Percentiles rank a stretch among this genome's conserved stretches.
Evolutionary conservation across 2,329 filamentous ascomycete genomes (phyloP).

Genomic region (Zymoseptoria passerinii): DNA sequence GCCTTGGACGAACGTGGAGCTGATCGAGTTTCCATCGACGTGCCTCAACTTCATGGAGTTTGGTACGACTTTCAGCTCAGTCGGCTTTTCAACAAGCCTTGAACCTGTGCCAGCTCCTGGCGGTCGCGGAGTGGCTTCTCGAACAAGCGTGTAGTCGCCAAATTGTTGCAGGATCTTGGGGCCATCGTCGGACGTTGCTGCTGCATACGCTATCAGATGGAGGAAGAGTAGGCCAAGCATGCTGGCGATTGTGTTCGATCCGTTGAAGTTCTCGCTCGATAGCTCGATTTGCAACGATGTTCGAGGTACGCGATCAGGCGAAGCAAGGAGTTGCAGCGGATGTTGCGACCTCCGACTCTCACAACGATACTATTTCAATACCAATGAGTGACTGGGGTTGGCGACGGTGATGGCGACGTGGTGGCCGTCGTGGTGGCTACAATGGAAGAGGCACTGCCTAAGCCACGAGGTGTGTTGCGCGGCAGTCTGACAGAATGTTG

Average conservation of each 20-base stretch:
- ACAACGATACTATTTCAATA: background rate
- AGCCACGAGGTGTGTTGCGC: background rate
- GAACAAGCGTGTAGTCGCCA: conserved; percentile 15
- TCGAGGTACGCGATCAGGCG: background rate
- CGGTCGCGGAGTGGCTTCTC: conserved; percentile 9
- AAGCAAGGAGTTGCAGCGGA: background rate
- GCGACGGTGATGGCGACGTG: background rate
- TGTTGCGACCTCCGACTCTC: background rate
- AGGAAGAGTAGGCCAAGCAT: conserved; percentile 5
- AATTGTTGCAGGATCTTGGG: background rate
- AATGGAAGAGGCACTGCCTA: background rate
- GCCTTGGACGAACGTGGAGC: conserved; percentile 22
- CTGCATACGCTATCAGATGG: conserved; percentile 3
- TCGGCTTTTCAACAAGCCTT: conserved; percentile 2
- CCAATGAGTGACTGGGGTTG: background rate
- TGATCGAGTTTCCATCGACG: conserved; percentile 16
- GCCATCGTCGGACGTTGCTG: conserved; percentile 4
- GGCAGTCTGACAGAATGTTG: background rate
- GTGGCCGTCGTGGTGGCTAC: background rate
- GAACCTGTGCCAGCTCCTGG: background rate
- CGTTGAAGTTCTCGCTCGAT: background rate
- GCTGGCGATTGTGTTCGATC: background rate
- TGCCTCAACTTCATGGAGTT: conserved; percentile 20
- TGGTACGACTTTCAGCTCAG: conserved; percentile 18
- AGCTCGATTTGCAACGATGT: background rate